Conservation (phyloP, 768 basidiomycete species). For the Tulasnella sp. region DNA sequence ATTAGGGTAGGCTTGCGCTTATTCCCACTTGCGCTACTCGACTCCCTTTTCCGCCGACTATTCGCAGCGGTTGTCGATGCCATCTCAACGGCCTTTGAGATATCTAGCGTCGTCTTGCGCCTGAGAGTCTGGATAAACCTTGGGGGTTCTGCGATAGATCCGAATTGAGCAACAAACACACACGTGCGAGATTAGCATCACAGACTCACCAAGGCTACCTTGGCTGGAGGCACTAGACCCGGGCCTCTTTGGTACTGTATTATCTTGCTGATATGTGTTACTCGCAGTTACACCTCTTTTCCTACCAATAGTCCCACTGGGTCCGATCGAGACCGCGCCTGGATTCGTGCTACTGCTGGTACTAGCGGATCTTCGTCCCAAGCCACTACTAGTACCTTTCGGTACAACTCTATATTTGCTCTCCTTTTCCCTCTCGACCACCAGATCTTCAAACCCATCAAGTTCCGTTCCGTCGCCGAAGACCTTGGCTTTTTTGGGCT, state of each 20-base stretch:
- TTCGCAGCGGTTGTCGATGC: neutral
- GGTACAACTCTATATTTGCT: constrained; percentile 61
- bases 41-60: neutral
- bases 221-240: constrained; percentile 7
- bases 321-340: neutral
- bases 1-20: constrained; percentile 74
- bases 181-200: neutral
- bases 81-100: constrained; percentile 2
- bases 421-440: constrained; percentile 74
- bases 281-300: neutral
- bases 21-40: constrained; percentile 4
- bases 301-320: constrained; percentile 11
- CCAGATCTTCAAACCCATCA: constrained; percentile 77
- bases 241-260: neutral
- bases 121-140: neutral
- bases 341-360: neutral
- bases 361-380: constrained; percentile 22
- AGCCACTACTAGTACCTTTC: constrained; percentile 44
- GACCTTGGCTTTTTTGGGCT: constrained; percentile 61
- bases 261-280: neutral
- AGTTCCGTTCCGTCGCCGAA: constrained; percentile 86
- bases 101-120: constrained; percentile 31
- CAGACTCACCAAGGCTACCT: constrained; percentile 3
- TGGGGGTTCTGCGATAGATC: constrained; percentile 34
- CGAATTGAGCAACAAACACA: neutral